Evolutionary conservation across 768 basidiomycete species (phyloP).

Genomic region (Lentinula guzmanii): DNA sequence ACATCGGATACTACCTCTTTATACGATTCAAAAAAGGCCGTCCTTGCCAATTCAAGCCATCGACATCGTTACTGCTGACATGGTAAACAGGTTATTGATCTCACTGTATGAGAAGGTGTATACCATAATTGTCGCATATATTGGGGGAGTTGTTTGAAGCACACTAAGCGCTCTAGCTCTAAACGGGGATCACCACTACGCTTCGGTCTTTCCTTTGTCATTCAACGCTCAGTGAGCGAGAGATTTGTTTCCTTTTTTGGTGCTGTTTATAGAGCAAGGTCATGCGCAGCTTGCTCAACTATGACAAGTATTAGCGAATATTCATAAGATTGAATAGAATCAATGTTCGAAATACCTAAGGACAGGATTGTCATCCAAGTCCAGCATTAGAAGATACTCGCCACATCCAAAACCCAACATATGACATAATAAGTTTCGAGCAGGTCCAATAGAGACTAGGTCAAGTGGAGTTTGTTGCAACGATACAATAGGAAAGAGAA

Average conservation of each 20-base stretch:
- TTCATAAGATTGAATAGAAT: not conserved
- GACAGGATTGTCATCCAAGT: not conserved
- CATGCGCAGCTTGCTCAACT: not conserved
- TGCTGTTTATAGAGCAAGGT: not conserved
- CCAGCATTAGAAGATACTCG: too few relatives aligned
- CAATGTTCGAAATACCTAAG: not conserved
- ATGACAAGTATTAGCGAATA: not conserved
- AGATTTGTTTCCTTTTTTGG: not conserved
- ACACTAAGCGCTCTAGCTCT: not conserved
- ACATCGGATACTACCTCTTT: not conserved
- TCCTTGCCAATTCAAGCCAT: not conserved
- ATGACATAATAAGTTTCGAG: too few relatives aligned
- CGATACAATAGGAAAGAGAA: not conserved
- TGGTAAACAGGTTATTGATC: too few relatives aligned
- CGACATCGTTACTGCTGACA: not conserved
- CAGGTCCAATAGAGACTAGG: too few relatives aligned
- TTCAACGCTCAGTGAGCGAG: not conserved
- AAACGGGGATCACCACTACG: not conserved
- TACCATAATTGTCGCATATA: not conserved
- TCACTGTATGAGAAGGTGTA: not conserved
- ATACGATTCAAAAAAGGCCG: not conserved
- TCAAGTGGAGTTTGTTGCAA: not conserved
- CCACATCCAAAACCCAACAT: not conserved
- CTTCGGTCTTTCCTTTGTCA: conserved; percentile 1
- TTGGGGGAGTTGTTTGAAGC: not conserved